These are phyloP conservation scores for Ceratocystis variospora DNA, from an alignment of 2,329 filamentous ascomycete genomes.

Conservation along the genomic window DNA sequence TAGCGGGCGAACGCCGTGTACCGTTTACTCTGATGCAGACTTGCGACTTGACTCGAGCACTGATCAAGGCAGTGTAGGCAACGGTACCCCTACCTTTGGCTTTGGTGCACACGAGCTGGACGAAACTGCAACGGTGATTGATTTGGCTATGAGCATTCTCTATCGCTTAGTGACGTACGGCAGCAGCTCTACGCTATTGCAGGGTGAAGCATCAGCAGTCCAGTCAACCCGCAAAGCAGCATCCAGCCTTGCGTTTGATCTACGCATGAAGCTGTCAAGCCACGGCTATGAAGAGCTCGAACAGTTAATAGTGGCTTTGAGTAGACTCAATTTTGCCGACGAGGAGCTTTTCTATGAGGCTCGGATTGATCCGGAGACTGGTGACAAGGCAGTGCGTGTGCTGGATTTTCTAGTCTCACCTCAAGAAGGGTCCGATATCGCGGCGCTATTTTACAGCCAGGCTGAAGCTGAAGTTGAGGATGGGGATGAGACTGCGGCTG, in stretches of 20 bases:
- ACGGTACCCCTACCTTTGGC: slow-evolving; percentile 28
- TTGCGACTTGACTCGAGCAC: background rate
- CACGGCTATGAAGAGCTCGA: slow-evolving; percentile 51
- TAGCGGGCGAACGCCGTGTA: background rate
- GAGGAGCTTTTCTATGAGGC: slow-evolving; percentile 66
- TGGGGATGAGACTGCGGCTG: background rate
- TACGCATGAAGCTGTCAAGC: background rate
- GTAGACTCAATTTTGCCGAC: slow-evolving; percentile 68
- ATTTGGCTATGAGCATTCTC: slow-evolving; percentile 23
- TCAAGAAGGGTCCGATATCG: slow-evolving; percentile 42
- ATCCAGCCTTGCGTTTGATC: slow-evolving; percentile 18
- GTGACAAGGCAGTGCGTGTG: slow-evolving; percentile 68
- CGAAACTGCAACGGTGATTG: background rate
- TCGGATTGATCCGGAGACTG: slow-evolving; percentile 62
- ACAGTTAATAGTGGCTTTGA: slow-evolving; percentile 68
- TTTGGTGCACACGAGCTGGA: slow-evolving; percentile 2
- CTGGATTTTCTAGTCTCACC: slow-evolving; percentile 69
- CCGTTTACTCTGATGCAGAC: background rate
- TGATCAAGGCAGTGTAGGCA: background rate
- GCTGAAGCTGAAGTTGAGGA: background rate
- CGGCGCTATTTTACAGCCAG: slow-evolving; percentile 27
- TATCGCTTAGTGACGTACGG: background rate
- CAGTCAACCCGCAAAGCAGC: background rate
- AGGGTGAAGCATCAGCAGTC: background rate
- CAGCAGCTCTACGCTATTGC: background rate